Conservation (phyloP, 2,329 filamentous ascomycete species). For the Botryotinia narcissicola region DNA sequence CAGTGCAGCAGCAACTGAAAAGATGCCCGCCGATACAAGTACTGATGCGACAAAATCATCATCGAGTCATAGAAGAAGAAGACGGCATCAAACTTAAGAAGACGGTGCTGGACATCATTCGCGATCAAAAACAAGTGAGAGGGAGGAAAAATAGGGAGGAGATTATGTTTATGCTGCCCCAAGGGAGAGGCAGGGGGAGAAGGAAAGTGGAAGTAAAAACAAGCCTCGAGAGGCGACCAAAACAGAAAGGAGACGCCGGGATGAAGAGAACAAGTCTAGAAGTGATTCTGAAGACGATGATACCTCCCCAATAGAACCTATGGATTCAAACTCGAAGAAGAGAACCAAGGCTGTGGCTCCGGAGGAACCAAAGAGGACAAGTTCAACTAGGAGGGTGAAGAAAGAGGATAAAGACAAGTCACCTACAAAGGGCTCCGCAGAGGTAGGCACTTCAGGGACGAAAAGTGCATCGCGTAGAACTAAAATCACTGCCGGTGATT, state of each 20-base stretch:
- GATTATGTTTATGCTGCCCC: slow-evolving; percentile 30
- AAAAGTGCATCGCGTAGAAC: slow-evolving; percentile 28
- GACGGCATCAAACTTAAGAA: slow-evolving; percentile 19
- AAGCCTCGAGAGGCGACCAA: slow-evolving; percentile 22
- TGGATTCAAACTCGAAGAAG: slow-evolving; percentile 28
- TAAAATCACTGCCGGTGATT: slow-evolving; percentile 27
- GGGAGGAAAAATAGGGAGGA: slow-evolving; percentile 24
- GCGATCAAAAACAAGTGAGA: slow-evolving; percentile 16
- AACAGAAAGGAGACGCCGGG: slow-evolving; percentile 29
- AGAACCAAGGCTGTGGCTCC: slow-evolving; percentile 33
- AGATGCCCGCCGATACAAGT: slow-evolving; percentile 32
- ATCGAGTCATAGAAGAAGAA: slow-evolving; percentile 30
- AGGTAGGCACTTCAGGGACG: slow-evolving; percentile 22
- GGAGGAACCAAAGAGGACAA: slow-evolving; percentile 27
- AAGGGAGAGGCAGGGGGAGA: slow-evolving; percentile 4
- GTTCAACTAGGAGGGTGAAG: slow-evolving; percentile 23
- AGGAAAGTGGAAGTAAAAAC: slow-evolving; percentile 13
- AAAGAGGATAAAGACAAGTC: slow-evolving; percentile 24
- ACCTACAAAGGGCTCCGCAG: slow-evolving; percentile 19
- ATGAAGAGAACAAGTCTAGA: slow-evolving; percentile 28
- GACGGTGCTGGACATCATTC: slow-evolving; percentile 30
- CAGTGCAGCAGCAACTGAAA: slow-evolving; percentile 24
- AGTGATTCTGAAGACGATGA: slow-evolving; percentile 26
- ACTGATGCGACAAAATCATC: slow-evolving; percentile 26
- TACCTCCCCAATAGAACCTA: slow-evolving; percentile 18